Percentiles rank a stretch among this genome's conserved stretches.
These are phyloP conservation scores for Cenchrus purpureus DNA, from an alignment of 176 grass and related monocot genomes.

Conservation along the genomic window DNA sequence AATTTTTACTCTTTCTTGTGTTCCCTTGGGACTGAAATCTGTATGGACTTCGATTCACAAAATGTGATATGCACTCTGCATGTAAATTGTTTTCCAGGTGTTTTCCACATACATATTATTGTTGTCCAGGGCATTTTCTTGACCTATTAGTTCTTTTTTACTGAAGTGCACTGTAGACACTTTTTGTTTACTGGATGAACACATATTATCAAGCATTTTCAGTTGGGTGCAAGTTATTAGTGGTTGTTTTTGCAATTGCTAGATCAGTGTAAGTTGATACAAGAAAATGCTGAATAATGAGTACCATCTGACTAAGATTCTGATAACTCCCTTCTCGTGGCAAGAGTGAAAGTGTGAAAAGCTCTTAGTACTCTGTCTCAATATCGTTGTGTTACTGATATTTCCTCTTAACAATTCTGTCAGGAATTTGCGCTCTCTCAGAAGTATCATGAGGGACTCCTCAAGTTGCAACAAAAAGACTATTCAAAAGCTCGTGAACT, in stretches of 20 bases:
- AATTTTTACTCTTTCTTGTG: not conserved
- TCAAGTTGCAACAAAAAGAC: conserved; percentile 85
- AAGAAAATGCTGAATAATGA: conserved; percentile 8
- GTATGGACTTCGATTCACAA: not conserved
- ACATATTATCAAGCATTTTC: not conserved
- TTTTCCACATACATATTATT: not conserved
- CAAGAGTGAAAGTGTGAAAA: conserved; percentile 8
- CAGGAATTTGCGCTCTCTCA: conserved; percentile 93
- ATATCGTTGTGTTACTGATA: conserved; percentile 23
- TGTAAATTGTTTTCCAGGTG: not conserved
- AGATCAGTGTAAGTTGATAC: conserved; percentile 11
- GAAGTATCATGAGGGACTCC: conserved; percentile 89
- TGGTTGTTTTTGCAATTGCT: not conserved
- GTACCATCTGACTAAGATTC: conserved; percentile 16
- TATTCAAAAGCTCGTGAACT: conserved; percentile 75
- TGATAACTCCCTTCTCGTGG: conserved; percentile 7
- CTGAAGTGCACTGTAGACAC: not conserved
- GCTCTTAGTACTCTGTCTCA: not conserved
- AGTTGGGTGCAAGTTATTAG: conserved; percentile 2
- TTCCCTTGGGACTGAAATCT: not conserved
- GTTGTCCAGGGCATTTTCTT: not conserved
- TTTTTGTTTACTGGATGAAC: too few relatives aligned
- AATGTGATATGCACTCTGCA: not conserved
- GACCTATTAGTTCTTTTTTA: not conserved
- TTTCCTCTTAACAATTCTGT: conserved; percentile 41